Evolutionary conservation across 371 early-diverging fungal genomes (phyloP).

Genomic region (Apophysomyces ossiformis): DNA sequence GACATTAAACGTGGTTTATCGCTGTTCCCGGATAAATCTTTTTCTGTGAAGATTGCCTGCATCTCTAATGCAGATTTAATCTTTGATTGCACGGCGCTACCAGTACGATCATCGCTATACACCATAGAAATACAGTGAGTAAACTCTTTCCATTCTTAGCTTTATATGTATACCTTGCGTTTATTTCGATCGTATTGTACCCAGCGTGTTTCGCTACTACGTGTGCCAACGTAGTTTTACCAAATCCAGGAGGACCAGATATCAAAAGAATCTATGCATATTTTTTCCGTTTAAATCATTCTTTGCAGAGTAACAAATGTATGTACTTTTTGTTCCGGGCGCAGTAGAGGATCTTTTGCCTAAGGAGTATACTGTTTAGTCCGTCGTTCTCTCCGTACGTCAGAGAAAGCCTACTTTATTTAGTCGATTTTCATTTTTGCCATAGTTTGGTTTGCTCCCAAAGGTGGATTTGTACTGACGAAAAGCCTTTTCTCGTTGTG

Average conservation of each 20-base stretch:
- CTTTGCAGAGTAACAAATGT: neutral
- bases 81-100: slow-evolving; percentile 69
- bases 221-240: slow-evolving; percentile 98
- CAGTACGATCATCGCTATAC: slow-evolving; percentile 93
- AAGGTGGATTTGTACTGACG: slow-evolving; percentile 34
- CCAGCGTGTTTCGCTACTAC: slow-evolving; percentile 93
- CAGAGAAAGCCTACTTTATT: neutral
- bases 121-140: neutral
- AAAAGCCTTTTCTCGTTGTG: slow-evolving; percentile 38
- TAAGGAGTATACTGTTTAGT: slow-evolving; percentile 10
- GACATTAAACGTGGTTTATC: slow-evolving; percentile 18
- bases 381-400: neutral
- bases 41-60: slow-evolving; percentile 64
- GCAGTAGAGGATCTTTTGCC: slow-evolving; percentile 53
- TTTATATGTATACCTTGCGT: slow-evolving; percentile 82
- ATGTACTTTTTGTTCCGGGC: slow-evolving; percentile 70
- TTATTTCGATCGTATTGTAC: slow-evolving; percentile 94
- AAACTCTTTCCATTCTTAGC: neutral
- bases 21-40: slow-evolving; percentile 1
- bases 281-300: slow-evolving; percentile 13
- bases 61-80: slow-evolving; percentile 79
- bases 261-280: slow-evolving; percentile 79
- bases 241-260: slow-evolving; percentile 97
- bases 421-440: slow-evolving; percentile 13
- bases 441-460: slow-evolving; percentile 20